phyloP scores from a whole-genome alignment of 345 rosid species.

The Dimocarpus longan region DNA sequence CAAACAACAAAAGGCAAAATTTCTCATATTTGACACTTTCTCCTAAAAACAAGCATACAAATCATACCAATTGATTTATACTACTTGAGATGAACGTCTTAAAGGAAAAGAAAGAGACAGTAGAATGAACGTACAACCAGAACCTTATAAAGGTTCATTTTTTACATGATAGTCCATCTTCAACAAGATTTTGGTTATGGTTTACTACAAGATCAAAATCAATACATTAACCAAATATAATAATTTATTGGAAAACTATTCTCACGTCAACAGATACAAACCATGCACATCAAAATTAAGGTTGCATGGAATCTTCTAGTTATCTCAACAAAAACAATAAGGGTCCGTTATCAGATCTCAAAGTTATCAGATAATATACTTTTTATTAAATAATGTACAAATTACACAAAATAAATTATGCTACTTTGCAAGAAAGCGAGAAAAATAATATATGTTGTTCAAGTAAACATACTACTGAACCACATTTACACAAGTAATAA shows the following conservation, averaged over 20 bases:
- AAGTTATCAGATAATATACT: background rate
- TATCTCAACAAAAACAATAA: background rate
- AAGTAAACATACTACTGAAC: background rate
- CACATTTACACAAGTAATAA: background rate
- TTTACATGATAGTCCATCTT: background rate
- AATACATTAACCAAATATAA: background rate
- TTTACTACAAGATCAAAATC: background rate
- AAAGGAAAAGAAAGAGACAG: background rate
- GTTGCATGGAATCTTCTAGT: background rate
- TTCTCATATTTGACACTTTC: background rate
- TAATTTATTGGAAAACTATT: background rate
- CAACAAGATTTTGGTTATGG: background rate
- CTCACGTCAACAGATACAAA: background rate
- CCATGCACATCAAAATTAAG: background rate
- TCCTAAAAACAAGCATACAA: background rate
- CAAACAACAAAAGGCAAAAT: background rate
- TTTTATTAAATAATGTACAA: background rate
- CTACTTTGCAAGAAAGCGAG: background rate
- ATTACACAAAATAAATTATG: background rate
- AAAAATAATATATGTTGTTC: background rate
- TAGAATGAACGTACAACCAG: background rate
- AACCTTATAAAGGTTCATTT: background rate
- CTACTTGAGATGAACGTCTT: background rate
- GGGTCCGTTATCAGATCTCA: background rate
- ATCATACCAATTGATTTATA: background rate